Evolutionary conservation across 2,329 filamentous ascomycete species (phyloP).

Genomic region (Aspergillus tanneri): DNA sequence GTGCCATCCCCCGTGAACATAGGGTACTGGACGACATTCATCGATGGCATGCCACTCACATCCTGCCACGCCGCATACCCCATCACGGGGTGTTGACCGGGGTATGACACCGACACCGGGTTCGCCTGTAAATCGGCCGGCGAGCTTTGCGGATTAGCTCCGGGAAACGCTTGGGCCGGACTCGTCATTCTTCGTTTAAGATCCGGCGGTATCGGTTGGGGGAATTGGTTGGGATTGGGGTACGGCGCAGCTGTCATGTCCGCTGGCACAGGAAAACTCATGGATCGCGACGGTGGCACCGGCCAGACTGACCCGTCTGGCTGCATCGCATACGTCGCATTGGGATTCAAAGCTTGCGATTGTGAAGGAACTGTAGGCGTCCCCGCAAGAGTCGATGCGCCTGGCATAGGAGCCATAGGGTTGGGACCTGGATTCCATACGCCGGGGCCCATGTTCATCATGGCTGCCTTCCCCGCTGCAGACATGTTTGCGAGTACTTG

Average conservation of each 20-base stretch:
- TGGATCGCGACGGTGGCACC: slow-evolving; percentile 32
- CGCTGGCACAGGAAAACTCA: slow-evolving; percentile 35
- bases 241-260: slow-evolving; percentile 27
- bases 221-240: slow-evolving; percentile 30
- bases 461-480: slow-evolving; percentile 27
- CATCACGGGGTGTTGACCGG: slow-evolving; percentile 28
- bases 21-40: slow-evolving; percentile 35
- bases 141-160: slow-evolving; percentile 26
- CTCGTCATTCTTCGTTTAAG: slow-evolving; percentile 41
- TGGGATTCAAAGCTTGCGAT: slow-evolving; percentile 30
- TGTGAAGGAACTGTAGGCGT: slow-evolving; percentile 34
- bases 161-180: slow-evolving; percentile 29
- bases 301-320: slow-evolving; percentile 40
- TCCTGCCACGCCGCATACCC: slow-evolving; percentile 32
- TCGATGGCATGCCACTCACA: slow-evolving; percentile 29
- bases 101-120: slow-evolving; percentile 32
- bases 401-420: slow-evolving; percentile 28
- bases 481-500: slow-evolving; percentile 37
- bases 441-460: slow-evolving; percentile 35
- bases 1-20: slow-evolving; percentile 31
- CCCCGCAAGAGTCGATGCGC: slow-evolving; percentile 30
- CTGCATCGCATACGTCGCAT: slow-evolving; percentile 34
- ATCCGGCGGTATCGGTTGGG: slow-evolving; percentile 31
- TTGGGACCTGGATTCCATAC: slow-evolving; percentile 33
- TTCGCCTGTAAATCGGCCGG: slow-evolving; percentile 27